A percentile compares a stretch with the other conserved stretches of the same genome.
Evolutionary conservation across 2,329 filamentous ascomycete genomes (phyloP).

Genomic region (Aureobasidium melanogenum): DNA sequence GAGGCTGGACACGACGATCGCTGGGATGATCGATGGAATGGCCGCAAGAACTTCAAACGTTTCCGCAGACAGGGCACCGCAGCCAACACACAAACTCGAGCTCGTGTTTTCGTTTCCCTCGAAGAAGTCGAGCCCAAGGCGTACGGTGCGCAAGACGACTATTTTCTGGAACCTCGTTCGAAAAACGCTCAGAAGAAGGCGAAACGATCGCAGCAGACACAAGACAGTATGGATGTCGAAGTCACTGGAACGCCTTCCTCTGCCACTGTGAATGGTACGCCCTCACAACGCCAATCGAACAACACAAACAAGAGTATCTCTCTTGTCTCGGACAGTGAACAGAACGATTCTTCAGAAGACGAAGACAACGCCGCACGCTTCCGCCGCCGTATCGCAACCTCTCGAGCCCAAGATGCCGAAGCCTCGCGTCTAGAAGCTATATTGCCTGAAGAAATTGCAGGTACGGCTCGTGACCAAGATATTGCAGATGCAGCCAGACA

Average conservation of each 20-base stretch:
- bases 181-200: slow-evolving; percentile 9
- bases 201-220: slow-evolving; percentile 8
- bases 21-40: slow-evolving; percentile 89
- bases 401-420: slow-evolving; percentile 22
- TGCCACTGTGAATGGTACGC: background rate
- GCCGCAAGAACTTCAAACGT: slow-evolving; percentile 89
- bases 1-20: slow-evolving; percentile 44
- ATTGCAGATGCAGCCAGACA: slow-evolving; percentile 9
- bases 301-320: slow-evolving; percentile 12
- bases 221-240: slow-evolving; percentile 1
- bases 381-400: slow-evolving; percentile 21
- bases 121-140: slow-evolving; percentile 63
- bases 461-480: slow-evolving; percentile 8
- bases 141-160: slow-evolving; percentile 66
- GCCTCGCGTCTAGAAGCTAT: slow-evolving; percentile 6
- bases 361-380: slow-evolving; percentile 19
- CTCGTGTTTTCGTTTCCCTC: slow-evolving; percentile 58
- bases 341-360: slow-evolving; percentile 11
- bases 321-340: background rate
- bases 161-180: slow-evolving; percentile 53
- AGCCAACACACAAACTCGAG: slow-evolving; percentile 32
- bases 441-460: slow-evolving; percentile 15
- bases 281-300: background rate
- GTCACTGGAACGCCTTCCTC: slow-evolving; percentile 5
- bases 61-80: slow-evolving; percentile 49